phyloP scores from a whole-genome alignment of 2,329 filamentous ascomycete genomes.

The Fusarium nisikadoi region DNA sequence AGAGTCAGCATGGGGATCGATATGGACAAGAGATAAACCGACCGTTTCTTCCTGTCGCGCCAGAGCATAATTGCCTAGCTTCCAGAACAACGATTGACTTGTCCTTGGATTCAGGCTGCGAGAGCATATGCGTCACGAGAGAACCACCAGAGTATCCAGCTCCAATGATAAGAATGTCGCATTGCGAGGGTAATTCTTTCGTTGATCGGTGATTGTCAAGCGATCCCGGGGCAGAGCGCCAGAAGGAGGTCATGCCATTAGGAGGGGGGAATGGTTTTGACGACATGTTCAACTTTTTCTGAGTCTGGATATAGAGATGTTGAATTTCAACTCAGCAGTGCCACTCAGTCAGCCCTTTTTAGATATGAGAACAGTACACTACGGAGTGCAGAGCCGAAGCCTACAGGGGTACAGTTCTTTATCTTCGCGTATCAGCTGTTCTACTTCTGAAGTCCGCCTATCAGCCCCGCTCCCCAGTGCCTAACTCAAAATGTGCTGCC shows the following conservation, averaged over 20 bases:
- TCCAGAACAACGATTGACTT: conserved; percentile 49
- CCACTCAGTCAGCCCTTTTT: neutral
- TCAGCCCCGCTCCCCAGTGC: neutral
- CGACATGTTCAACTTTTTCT: neutral
- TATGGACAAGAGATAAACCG: neutral
- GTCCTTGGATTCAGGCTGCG: conserved; percentile 17
- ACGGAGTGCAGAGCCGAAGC: no score
- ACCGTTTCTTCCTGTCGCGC: conserved; percentile 53
- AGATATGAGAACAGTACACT: neutral
- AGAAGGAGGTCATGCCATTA: conserved; percentile 25
- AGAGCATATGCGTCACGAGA: conserved; percentile 55
- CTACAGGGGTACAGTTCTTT: no score
- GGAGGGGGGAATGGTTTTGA: neutral
- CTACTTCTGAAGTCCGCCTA: neutral
- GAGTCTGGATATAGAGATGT: neutral
- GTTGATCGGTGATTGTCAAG: conserved; percentile 12
- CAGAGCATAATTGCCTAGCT: conserved; percentile 50
- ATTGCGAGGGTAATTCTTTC: conserved; percentile 47
- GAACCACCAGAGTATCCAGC: conserved; percentile 59
- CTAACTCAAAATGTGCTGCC: no score
- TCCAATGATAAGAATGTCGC: conserved; percentile 60
- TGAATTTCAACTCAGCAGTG: neutral
- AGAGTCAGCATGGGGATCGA: fast-evolving
- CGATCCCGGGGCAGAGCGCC: neutral
- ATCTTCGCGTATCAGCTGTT: neutral